These are phyloP conservation scores for Curvularia spicifera DNA, from an alignment of 2,329 filamentous ascomycete species.

Conservation along the genomic window DNA sequence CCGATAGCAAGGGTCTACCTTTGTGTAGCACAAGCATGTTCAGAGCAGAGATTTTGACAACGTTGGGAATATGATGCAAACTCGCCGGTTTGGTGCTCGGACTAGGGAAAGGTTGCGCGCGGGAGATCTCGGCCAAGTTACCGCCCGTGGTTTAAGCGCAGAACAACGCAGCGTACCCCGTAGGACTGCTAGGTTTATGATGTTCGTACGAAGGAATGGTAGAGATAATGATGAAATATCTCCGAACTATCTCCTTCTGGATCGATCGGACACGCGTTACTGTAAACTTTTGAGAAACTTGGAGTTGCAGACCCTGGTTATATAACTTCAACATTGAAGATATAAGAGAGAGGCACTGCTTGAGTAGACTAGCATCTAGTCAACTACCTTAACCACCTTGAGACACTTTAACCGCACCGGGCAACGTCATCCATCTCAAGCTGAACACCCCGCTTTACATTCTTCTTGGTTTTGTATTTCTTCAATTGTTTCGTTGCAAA, in stretches of 20 bases:
- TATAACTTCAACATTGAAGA: not conserved
- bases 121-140: constrained; percentile 2
- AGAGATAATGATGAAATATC: too few relatives aligned
- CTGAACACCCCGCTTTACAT: not conserved
- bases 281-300: not conserved
- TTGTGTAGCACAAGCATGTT: not conserved
- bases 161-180: not conserved
- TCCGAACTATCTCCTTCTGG: not conserved
- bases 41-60: not conserved
- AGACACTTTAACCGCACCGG: not conserved
- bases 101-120: not conserved
- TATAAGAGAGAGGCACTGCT: not conserved
- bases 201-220: not conserved
- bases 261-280: not conserved
- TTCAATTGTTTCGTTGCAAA: not conserved
- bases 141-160: not conserved
- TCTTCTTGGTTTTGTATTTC: not conserved
- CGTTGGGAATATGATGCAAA: not conserved
- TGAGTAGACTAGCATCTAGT: not conserved
- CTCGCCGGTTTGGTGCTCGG: not conserved
- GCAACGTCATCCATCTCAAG: not conserved
- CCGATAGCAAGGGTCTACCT: not conserved
- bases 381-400: not conserved
- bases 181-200: not conserved
- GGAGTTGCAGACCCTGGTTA: not conserved